A percentile compares a stretch with the other conserved stretches of the same genome.
phyloP scores from a whole-genome alignment of 108 stramenopile species.

The Cyclotella kingstonii region DNA sequence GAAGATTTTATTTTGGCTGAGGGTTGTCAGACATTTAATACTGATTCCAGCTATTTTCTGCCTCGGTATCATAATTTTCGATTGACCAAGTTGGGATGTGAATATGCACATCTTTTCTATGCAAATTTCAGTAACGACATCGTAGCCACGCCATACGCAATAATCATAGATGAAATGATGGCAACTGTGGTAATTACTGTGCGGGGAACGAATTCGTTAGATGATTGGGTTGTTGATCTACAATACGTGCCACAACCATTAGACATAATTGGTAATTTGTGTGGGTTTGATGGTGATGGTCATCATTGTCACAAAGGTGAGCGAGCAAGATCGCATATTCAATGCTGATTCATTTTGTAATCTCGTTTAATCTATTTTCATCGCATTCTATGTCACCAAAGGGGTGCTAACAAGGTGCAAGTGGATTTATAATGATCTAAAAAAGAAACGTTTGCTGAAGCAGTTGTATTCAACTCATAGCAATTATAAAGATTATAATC shows the following conservation, averaged over 20 bases:
- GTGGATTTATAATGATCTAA: conserved; percentile 28
- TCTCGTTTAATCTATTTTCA: neutral
- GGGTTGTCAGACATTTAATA: conserved; percentile 22
- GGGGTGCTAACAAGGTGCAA: conserved; percentile 17
- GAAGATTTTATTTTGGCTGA: conserved; percentile 25
- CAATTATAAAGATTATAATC: conserved; percentile 8
- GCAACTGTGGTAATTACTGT: conserved; percentile 37
- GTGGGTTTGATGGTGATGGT: conserved; percentile 15
- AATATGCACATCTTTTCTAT: conserved; percentile 24
- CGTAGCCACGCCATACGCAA: conserved; percentile 36
- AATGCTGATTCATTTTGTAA: neutral
- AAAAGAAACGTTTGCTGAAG: conserved; percentile 9
- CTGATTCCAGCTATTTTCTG: conserved; percentile 13
- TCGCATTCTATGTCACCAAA: neutral
- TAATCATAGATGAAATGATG: conserved; percentile 31
- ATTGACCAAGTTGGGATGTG: conserved; percentile 17
- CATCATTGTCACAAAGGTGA: conserved; percentile 27
- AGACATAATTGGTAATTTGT: conserved; percentile 8
- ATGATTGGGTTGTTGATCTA: conserved; percentile 24
- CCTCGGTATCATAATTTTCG: conserved; percentile 11
- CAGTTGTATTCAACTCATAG: conserved; percentile 11
- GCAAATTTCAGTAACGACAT: conserved; percentile 37
- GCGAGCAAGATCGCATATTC: neutral
- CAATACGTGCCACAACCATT: conserved; percentile 16
- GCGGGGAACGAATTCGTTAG: conserved; percentile 31